Evolutionary conservation across 805 yeast species (phyloP).

Genomic region (Candida broadrunensis): DNA sequence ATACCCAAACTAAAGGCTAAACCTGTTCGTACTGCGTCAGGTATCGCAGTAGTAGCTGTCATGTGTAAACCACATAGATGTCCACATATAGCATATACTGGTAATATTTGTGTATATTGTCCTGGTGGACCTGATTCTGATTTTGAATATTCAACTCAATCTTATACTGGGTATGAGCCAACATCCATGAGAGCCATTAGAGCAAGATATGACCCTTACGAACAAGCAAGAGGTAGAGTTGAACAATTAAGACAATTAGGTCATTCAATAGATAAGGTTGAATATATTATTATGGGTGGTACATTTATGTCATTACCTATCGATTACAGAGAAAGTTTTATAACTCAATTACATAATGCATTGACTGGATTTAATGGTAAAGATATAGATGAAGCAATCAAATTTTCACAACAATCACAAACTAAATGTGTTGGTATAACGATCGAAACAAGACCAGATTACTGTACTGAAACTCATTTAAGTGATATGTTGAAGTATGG

Average conservation of each 20-base stretch:
- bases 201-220: slow-evolving; percentile 97
- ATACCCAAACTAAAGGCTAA: slow-evolving; percentile 96
- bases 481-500: slow-evolving; percentile 96
- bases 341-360: slow-evolving; percentile 90
- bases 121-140: slow-evolving; percentile 99
- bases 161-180: slow-evolving; percentile 98
- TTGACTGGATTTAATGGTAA: slow-evolving; percentile 87
- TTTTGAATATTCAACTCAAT: slow-evolving; percentile 96
- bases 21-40: slow-evolving; percentile 97
- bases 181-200: slow-evolving; percentile 99
- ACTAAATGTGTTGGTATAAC: slow-evolving; percentile 99
- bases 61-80: slow-evolving; percentile 99
- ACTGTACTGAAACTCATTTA: slow-evolving; percentile 92
- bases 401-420: slow-evolving; percentile 86
- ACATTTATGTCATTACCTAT: slow-evolving; percentile 94
- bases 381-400: slow-evolving; percentile 86
- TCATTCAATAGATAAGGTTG: slow-evolving; percentile 95
- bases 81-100: slow-evolving; percentile 98
- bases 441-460: slow-evolving; percentile 97
- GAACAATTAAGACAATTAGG: slow-evolving; percentile 95
- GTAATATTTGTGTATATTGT: slow-evolving; percentile 96
- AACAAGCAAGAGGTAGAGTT: slow-evolving; percentile 95
- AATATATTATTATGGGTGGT: slow-evolving; percentile 98
- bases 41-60: slow-evolving; percentile 98
- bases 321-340: slow-evolving; percentile 86